These are phyloP conservation scores for Mesembryanthemum crystallinum DNA, from an alignment of 148 eudicot genomes.

Conservation along the genomic window DNA sequence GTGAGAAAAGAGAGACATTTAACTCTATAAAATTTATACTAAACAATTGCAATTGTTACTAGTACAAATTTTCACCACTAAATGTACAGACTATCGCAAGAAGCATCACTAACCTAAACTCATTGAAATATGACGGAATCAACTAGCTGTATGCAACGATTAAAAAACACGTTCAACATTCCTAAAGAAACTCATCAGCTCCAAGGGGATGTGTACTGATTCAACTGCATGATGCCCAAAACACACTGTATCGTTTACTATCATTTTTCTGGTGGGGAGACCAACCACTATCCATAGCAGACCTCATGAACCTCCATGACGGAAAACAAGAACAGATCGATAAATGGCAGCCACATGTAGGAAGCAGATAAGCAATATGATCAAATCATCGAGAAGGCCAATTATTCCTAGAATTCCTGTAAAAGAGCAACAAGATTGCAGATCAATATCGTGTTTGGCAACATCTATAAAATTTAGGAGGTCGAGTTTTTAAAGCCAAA, in stretches of 20 bases:
- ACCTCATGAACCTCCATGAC: slow-evolving; percentile 68
- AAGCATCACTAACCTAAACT: too few species aligned
- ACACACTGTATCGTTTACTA: neutral
- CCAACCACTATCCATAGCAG: neutral
- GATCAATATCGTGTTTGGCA: neutral
- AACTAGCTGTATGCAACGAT: neutral
- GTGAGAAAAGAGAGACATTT: too few species aligned
- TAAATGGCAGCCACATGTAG: slow-evolving; percentile 85
- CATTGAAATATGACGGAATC: neutral
- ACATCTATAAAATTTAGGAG: too few species aligned
- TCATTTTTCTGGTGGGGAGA: neutral
- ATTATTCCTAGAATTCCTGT: slow-evolving; percentile 76
- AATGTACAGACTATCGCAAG: too few species aligned
- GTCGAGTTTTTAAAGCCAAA: too few species aligned
- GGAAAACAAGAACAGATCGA: slow-evolving; percentile 67
- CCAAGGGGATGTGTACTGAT: neutral
- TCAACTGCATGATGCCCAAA: neutral
- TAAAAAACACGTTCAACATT: too few species aligned
- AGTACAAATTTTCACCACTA: too few species aligned
- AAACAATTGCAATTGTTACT: too few species aligned
- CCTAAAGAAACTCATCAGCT: neutral
- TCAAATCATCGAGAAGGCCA: slow-evolving; percentile 76
- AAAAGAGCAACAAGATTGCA: slow-evolving; percentile 1
- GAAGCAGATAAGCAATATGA: slow-evolving; percentile 71
- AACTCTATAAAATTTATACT: too few species aligned